A percentile compares a stretch with the other conserved stretches of the same genome.
These are phyloP conservation scores for Smittium mucronatum DNA, from an alignment of 371 early-diverging fungal genomes.

Conservation along the genomic window DNA sequence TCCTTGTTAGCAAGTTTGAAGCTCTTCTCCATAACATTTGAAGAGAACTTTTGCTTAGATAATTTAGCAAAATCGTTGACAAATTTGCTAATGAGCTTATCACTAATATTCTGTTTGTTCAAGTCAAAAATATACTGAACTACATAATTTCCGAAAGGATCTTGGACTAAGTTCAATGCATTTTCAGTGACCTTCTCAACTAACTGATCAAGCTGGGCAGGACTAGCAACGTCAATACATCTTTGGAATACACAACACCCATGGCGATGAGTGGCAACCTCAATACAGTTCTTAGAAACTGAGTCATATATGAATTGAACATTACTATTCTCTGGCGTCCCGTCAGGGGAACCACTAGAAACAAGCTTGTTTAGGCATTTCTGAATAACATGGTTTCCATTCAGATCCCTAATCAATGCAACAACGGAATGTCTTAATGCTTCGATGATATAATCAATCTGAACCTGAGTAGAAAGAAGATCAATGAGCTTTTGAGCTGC, in stretches of 20 bases:
- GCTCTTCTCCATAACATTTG: constrained; percentile 89
- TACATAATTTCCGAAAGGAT: constrained; percentile 97
- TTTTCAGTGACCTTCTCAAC: constrained; percentile 60
- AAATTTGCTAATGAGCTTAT: constrained; percentile 59
- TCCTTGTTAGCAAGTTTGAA: constrained; percentile 62
- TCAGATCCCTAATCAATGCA: constrained; percentile 82
- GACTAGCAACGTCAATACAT: constrained; percentile 77
- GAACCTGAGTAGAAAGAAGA: constrained; percentile 38
- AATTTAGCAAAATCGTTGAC: constrained; percentile 58
- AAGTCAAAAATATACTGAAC: constrained; percentile 92
- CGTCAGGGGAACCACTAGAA: constrained; percentile 40
- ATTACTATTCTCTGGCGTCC: not conserved
- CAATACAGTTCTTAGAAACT: constrained; percentile 68
- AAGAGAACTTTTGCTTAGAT: constrained; percentile 82
- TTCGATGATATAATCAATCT: constrained; percentile 51
- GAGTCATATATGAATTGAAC: constrained; percentile 73
- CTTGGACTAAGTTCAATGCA: constrained; percentile 70
- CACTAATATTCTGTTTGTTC: constrained; percentile 45
- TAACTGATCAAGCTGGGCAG: constrained; percentile 57
- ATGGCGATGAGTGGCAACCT: constrained; percentile 88
- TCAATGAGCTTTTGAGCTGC: constrained; percentile 94
- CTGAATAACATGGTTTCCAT: constrained; percentile 98
- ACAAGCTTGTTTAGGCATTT: constrained; percentile 75
- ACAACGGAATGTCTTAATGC: constrained; percentile 69
- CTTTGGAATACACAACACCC: constrained; percentile 97